A percentile compares a stretch with the other conserved stretches of the same genome.
Conservation (phyloP, 78 protist species). For the Cavenderia fasciculata region DNA sequence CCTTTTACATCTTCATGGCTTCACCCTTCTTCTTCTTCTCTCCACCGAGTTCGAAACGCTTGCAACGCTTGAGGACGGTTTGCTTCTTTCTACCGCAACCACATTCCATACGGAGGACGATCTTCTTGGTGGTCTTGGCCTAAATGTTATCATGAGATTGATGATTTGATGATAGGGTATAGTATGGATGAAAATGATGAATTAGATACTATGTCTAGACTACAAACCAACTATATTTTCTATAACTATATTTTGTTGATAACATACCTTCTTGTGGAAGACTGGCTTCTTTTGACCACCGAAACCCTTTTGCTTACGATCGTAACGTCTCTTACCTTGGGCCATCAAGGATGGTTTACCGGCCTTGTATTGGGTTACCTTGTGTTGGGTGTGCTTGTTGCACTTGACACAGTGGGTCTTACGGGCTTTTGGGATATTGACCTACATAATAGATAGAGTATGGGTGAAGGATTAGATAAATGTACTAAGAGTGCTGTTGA, state of each 20-base stretch:
- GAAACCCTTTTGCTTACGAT: constrained; percentile 98
- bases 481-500: too few species aligned
- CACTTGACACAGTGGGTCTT: constrained; percentile 97
- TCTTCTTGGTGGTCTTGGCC: constrained; percentile 99
- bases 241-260: background rate
- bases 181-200: too few species aligned
- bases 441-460: too few species aligned
- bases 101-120: constrained; percentile 97
- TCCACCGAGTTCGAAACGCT: constrained; percentile 98
- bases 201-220: too few species aligned
- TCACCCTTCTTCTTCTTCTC: constrained; percentile 88
- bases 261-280: constrained; percentile 96
- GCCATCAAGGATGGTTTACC: constrained; percentile 98
- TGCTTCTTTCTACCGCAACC: constrained; percentile 92
- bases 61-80: constrained; percentile 94
- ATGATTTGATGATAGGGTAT: too few species aligned
- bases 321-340: constrained; percentile 99
- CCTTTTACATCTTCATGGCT: constrained; percentile 78
- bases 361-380: constrained; percentile 98
- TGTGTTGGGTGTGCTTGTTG: constrained; percentile 93
- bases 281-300: constrained; percentile 99
- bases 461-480: too few species aligned
- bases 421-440: constrained; percentile 96
- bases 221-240: too few species aligned
- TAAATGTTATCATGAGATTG: too few species aligned